Percentiles rank a stretch among this genome's conserved stretches.
Evolutionary conservation across 2,329 filamentous ascomycete genomes (phyloP).

Genomic region (Juglanconis juglandina): DNA sequence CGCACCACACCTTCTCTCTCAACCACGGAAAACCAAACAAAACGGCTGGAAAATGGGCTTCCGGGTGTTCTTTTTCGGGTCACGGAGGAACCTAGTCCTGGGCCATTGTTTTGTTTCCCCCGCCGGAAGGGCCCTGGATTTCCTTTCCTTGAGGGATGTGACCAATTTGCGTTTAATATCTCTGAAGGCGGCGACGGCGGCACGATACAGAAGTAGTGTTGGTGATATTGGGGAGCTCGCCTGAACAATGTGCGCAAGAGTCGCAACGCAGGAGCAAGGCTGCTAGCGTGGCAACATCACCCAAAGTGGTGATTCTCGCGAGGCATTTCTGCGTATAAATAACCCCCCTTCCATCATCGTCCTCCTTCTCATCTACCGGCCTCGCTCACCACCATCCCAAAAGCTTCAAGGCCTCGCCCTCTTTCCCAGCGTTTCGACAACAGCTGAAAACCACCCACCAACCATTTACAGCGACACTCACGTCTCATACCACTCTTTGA

Average conservation of each 20-base stretch:
- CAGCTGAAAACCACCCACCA: not conserved
- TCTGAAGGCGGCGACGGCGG: not conserved
- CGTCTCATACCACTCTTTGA: not conserved
- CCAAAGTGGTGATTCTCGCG: not conserved
- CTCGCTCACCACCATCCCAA: not conserved
- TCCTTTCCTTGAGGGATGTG: not conserved
- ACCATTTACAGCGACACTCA: not conserved
- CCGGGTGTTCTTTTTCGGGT: not conserved
- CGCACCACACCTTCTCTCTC: not conserved
- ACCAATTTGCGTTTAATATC: not conserved
- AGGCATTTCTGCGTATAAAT: not conserved
- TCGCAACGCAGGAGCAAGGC: not conserved
- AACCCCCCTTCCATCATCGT: not conserved
- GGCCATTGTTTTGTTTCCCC: not conserved
- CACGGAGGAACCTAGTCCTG: not conserved
- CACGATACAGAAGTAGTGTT: not conserved
- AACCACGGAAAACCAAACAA: not conserved
- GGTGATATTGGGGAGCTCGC: no score
- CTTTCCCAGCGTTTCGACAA: not conserved
- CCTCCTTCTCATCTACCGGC: not conserved
- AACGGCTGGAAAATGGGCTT: not conserved
- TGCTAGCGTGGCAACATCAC: not conserved
- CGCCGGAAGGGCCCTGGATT: not conserved
- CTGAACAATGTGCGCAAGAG: not conserved
- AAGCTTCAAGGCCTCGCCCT: not conserved